Conservation (phyloP, 2,329 filamentous ascomycete genomes). For the Trichoderma harzianum region DNA sequence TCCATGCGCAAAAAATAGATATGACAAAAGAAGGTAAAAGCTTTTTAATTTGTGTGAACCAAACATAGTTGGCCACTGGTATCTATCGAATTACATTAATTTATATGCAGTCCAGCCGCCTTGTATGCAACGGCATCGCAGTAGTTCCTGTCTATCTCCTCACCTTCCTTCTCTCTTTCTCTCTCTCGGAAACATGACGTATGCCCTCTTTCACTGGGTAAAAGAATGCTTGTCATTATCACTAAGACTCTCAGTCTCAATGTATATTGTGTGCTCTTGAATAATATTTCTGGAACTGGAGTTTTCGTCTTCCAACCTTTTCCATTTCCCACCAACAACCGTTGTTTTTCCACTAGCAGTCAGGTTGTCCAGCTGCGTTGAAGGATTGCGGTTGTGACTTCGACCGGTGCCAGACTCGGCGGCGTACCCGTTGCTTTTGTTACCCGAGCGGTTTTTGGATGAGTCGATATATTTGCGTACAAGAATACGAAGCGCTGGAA, state of each 20-base stretch:
- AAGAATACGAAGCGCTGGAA: background rate
- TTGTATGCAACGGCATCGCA: background rate
- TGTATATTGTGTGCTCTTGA: background rate
- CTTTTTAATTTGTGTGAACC: background rate
- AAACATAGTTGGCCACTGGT: background rate
- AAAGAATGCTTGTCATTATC: background rate
- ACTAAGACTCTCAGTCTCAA: background rate
- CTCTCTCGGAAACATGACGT: background rate
- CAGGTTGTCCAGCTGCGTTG: background rate
- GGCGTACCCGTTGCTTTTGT: background rate
- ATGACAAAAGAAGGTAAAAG: background rate
- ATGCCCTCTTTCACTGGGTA: background rate
- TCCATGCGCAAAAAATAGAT: fast-evolving
- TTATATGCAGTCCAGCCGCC: background rate
- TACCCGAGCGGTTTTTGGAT: background rate
- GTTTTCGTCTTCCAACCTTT: background rate
- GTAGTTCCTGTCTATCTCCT: background rate
- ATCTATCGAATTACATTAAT: background rate
- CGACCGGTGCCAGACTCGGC: background rate
- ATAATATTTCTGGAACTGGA: background rate
- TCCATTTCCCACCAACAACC: background rate
- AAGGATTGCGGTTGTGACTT: background rate
- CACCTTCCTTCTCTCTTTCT: background rate
- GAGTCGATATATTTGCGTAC: background rate
- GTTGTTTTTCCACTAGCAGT: background rate